phyloP scores from a whole-genome alignment of 495 filamentous ascomycete genomes.

The Hyaloscypha bicolor region DNA sequence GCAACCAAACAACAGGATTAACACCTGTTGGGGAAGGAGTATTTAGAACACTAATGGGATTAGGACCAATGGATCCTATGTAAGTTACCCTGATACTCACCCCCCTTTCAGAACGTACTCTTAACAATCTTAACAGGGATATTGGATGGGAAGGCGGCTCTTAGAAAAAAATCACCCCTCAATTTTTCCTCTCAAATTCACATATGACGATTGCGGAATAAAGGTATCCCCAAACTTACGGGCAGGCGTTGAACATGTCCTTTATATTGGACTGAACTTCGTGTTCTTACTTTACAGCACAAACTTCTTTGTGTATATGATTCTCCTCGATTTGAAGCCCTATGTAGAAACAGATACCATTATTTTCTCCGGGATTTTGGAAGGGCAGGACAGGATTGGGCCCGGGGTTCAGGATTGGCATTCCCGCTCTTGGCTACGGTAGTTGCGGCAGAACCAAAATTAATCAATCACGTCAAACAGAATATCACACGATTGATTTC shows the following conservation, averaged over 20 bases:
- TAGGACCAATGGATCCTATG: conserved; percentile 34
- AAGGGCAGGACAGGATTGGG: not conserved
- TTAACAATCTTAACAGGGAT: conserved; percentile 23
- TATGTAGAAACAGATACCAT: conserved; percentile 3
- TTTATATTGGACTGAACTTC: not conserved
- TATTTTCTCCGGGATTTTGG: not conserved
- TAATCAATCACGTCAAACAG: not conserved
- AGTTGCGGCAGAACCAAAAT: not conserved
- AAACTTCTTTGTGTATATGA: not conserved
- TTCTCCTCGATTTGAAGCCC: not conserved
- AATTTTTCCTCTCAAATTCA: not conserved
- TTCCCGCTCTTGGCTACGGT: conserved; percentile 11
- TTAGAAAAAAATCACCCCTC: conserved; percentile 12
- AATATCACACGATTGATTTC: not conserved
- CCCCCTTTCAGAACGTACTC: not conserved
- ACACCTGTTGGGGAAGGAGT: conserved; percentile 52
- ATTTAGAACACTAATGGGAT: conserved; percentile 47
- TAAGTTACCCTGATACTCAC: conserved; percentile 7
- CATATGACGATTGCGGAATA: not conserved
- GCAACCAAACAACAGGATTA: conserved; percentile 39
- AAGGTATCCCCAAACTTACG: not conserved
- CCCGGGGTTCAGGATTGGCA: not conserved
- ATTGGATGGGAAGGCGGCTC: conserved; percentile 31
- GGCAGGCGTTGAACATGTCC: not conserved
- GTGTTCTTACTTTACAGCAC: not conserved